Base-by-base conservation (phyloP, 805 yeast species). In the Torulaspora microellipsoides region DNA sequence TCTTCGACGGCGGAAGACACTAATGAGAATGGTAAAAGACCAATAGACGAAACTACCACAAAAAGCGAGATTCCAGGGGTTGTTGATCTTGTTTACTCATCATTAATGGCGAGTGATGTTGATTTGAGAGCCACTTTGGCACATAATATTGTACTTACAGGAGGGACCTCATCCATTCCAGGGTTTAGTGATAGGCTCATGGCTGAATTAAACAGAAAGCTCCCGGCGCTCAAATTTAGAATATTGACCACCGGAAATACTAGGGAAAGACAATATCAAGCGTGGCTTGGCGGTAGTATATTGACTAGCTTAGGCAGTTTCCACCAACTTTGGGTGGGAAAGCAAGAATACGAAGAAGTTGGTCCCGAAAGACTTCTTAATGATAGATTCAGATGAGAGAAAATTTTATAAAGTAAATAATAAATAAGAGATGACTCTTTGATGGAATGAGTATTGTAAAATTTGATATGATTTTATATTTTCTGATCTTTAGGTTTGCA, bases 261-360 rank as follows among this genome's bases (percentile, higher is more conserved):
- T 4, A 73, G 73, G 43, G 96, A 90, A 65, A 76, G 96, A 59
- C 77, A 79, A 51, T 83, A 77, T 59, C 85, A 88, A 47, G 73
- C 91, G 7, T 90, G 96, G 96, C 76, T 90, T 38, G 97, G 97
- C 35, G 96, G 96, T 7, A 82, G 91, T 51, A 89, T 90, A 31
- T 69, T 90, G 43, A 80, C 95, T 5, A 82, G 93, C 40, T 72
- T 90, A 54, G 97, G 97, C 28, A 86, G 96, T 2, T 90, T 90
- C 73, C 97, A 90, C 64, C 97, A 90, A 65, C 69, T 85, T 67
- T 90, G 96, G 96, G 95, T 90, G 2, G 84, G 90, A 33, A 82
- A 80, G 58, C 78, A 77, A 52, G 97, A 90, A 64, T 85, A 83
- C 55, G 88, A 86, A 48, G 96, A 90, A 64, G 87, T 81, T 20